These are phyloP conservation scores for Inonotus obliquus DNA, from an alignment of 1,284 basidiomycete species.

Conservation along the genomic window DNA sequence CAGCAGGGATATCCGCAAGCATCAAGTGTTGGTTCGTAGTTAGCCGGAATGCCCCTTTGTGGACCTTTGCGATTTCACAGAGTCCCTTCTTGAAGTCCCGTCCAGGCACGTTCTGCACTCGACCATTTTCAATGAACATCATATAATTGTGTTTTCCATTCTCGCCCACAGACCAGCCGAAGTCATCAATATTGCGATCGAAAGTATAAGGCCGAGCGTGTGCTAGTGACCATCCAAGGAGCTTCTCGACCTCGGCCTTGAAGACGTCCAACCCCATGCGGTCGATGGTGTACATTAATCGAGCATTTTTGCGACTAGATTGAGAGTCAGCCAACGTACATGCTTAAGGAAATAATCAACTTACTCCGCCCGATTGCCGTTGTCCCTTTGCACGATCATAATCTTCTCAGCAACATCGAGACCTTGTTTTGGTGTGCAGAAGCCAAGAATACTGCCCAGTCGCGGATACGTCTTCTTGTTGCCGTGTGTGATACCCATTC, in stretches of 20 bases:
- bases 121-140: constrained; percentile 96
- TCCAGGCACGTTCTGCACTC: constrained; percentile 89
- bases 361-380: constrained; percentile 90
- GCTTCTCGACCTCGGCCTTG: constrained; percentile 87
- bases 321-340: constrained; percentile 37
- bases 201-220: constrained; percentile 80
- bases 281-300: constrained; percentile 97
- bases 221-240: constrained; percentile 76
- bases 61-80: constrained; percentile 87
- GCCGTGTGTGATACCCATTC: constrained; percentile 99
- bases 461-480: constrained; percentile 99
- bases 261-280: constrained; percentile 86
- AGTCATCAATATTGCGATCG: constrained; percentile 89
- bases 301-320: constrained; percentile 62
- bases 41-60: constrained; percentile 91
- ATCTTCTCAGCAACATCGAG: constrained; percentile 86
- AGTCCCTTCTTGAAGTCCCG: constrained; percentile 92
- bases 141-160: constrained; percentile 92
- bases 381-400: constrained; percentile 92
- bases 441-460: constrained; percentile 84
- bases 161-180: constrained; percentile 87
- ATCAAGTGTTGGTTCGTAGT: constrained; percentile 96
- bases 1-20: constrained; percentile 77
- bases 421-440: constrained; percentile 88
- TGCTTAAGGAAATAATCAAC: constrained; percentile 29